Percentiles rank a stretch among this genome's conserved stretches.
Evolutionary conservation across 2,329 filamentous ascomycete species (phyloP).

Genomic region (Penicillium psychrosexuale): DNA sequence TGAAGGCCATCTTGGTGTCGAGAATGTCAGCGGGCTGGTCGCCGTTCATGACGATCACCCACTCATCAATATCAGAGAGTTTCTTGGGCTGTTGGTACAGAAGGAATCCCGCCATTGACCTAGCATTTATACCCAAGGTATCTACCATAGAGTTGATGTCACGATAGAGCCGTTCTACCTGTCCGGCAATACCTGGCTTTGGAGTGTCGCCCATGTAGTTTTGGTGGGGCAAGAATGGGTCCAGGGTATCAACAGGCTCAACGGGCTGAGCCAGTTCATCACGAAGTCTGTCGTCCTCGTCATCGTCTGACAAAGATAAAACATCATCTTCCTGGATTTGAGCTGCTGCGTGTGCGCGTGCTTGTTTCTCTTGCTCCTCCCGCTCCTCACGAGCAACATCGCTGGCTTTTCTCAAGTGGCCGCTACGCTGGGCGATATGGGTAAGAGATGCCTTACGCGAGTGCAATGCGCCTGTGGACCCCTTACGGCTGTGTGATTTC

Average conservation of each 20-base stretch:
- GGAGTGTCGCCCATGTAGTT: constrained; percentile 44
- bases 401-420: constrained; percentile 22
- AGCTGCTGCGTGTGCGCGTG: constrained; percentile 31
- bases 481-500: constrained; percentile 32
- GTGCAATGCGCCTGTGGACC: constrained; percentile 38
- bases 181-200: constrained; percentile 49
- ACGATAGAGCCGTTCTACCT: constrained; percentile 50
- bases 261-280: constrained; percentile 45
- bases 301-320: constrained; percentile 44
- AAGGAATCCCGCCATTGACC: constrained; percentile 60
- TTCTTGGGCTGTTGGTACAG: constrained; percentile 43
- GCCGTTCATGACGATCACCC: constrained; percentile 40
- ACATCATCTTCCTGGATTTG: constrained; percentile 34
- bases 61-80: constrained; percentile 51
- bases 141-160: constrained; percentile 79
- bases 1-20: constrained; percentile 68
- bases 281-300: constrained; percentile 48
- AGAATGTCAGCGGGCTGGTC: constrained; percentile 65
- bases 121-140: constrained; percentile 80
- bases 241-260: constrained; percentile 43
- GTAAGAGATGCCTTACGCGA: constrained; percentile 40
- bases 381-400: constrained; percentile 29
- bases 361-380: constrained; percentile 31
- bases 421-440: constrained; percentile 32
- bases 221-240: constrained; percentile 50